Evolutionary conservation across 2,329 filamentous ascomycete species (phyloP), one percentile per base, ranked within the genome.

Genomic region (Penicillium janthinellum): DNA sequence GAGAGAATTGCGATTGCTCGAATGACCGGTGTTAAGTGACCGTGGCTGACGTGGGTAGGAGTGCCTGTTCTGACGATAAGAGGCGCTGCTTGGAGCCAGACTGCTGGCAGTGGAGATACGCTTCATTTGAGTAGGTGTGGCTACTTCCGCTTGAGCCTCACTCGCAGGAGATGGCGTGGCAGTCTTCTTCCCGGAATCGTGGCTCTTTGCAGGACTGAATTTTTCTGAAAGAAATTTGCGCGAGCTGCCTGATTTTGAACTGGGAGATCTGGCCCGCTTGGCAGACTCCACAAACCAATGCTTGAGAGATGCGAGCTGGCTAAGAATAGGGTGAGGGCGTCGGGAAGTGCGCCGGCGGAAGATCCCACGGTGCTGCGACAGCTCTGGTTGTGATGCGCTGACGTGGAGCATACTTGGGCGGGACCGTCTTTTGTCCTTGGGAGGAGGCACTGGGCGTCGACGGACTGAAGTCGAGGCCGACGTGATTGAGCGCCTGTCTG

Each of bases 351-450:
- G 84, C 45, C 79, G 77, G 56, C 83, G 83, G 31, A 83, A 81
- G 63, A 86, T 82, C 37, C 83, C 82, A 64, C 84, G 83, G n/a
- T 78, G 78, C 44, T 81, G 79, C 15, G 88, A 77, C 7, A 89
- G 75, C 64, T 89, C 86, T 22, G 86, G 84, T 65, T 89, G 88
- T 41, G 81, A 84, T 14, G 90, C 90, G 41, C 96, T 92, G 4
- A 96, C 85, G 71, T 96, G 92, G 35, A 97, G 83, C 64, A 92
- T 95, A 66, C 92, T 96, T 45, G 91, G 90, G 61, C 91, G 84
- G 65, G 90, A 90, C 67, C 89, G 83, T 60, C 90, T 87, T 63
- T 87, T 88, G 65, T 97, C 93, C 74, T 97, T 97, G 1, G 94
- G 92, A 44, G 94, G 94, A 10, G 90, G 91, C 42, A 91, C 82